Percentiles rank a stretch among this genome's conserved stretches.
These are phyloP conservation scores for Hyaloperonospora arabidopsidis DNA, from an alignment of 352 stramenopile genomes.

Conservation along the genomic window DNA sequence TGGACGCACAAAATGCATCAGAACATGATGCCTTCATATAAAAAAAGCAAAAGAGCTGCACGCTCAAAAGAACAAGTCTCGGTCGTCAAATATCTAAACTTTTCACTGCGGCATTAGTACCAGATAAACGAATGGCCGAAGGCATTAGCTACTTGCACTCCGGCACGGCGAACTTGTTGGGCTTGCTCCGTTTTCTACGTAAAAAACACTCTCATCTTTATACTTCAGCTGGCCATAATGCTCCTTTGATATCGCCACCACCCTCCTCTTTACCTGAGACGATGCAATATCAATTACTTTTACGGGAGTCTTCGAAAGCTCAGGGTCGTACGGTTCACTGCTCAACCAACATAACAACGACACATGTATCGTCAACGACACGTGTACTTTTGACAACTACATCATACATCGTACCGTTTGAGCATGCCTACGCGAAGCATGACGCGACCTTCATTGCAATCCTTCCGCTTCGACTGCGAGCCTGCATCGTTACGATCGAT, in stretches of 20 bases:
- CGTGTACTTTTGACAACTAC: background rate
- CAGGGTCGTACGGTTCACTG: slow-evolving; percentile 50
- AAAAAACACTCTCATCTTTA: slow-evolving; percentile 74
- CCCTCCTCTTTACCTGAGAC: slow-evolving; percentile 56
- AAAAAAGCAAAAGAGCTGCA: no score
- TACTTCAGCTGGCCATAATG: slow-evolving; percentile 57
- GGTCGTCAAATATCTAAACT: no score
- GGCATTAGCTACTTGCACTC: no score
- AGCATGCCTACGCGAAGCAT: slow-evolving; percentile 54
- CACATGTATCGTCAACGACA: slow-evolving; percentile 4
- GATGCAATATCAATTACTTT: slow-evolving; percentile 44
- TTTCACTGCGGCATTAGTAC: background rate
- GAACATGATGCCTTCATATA: no score
- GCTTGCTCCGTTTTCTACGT: slow-evolving; percentile 30
- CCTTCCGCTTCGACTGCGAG: slow-evolving; percentile 23
- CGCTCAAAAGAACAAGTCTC: no score
- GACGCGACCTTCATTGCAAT: slow-evolving; percentile 26
- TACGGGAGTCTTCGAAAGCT: slow-evolving; percentile 34
- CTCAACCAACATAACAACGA: background rate
- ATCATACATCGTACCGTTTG: slow-evolving; percentile 37
- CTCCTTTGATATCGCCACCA: slow-evolving; percentile 57
- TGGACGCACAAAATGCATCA: no score
- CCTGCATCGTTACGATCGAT: slow-evolving; percentile 18
- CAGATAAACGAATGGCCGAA: background rate
- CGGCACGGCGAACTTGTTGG: no score